Conservation (phyloP, 2,329 filamentous ascomycete species). For the Biscogniauxia mediterranea region DNA sequence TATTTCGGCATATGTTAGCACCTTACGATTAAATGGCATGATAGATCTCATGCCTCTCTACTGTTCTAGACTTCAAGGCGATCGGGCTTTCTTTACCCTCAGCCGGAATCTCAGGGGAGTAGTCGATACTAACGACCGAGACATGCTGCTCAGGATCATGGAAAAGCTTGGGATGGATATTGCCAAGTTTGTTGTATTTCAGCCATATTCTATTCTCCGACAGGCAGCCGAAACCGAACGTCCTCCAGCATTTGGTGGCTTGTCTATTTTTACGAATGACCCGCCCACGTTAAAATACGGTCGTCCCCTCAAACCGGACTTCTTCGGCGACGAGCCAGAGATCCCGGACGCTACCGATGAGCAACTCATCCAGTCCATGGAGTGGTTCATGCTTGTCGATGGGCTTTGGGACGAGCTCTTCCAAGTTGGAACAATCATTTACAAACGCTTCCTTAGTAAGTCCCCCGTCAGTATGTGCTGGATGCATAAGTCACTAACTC, state of each 20-base stretch:
- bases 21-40: constrained; percentile 69
- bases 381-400: constrained; percentile 79
- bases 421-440: constrained; percentile 65
- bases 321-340: constrained; percentile 63
- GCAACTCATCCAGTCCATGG: constrained; percentile 71
- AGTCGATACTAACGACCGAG: constrained; percentile 61
- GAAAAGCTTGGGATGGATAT: constrained; percentile 71
- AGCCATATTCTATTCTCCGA: constrained; percentile 54
- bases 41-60: constrained; percentile 84
- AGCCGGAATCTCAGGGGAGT: constrained; percentile 76
- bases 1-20: constrained; percentile 77
- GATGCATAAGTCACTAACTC: constrained; percentile 5
- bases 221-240: constrained; percentile 41
- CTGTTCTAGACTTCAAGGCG: constrained; percentile 69
- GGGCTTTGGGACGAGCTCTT: constrained; percentile 72
- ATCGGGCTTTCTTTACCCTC: constrained; percentile 67
- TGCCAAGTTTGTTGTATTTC: constrained; percentile 68
- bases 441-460: constrained; percentile 83
- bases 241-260: constrained; percentile 43
- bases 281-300: constrained; percentile 56
- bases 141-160: constrained; percentile 71
- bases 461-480: constrained; percentile 21
- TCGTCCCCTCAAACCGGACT: constrained; percentile 65
- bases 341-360: constrained; percentile 61
- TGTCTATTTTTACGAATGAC: constrained; percentile 50